These are phyloP conservation scores for Diaporthe sp. DNA, from an alignment of 2,329 filamentous ascomycete species.

Conservation along the genomic window DNA sequence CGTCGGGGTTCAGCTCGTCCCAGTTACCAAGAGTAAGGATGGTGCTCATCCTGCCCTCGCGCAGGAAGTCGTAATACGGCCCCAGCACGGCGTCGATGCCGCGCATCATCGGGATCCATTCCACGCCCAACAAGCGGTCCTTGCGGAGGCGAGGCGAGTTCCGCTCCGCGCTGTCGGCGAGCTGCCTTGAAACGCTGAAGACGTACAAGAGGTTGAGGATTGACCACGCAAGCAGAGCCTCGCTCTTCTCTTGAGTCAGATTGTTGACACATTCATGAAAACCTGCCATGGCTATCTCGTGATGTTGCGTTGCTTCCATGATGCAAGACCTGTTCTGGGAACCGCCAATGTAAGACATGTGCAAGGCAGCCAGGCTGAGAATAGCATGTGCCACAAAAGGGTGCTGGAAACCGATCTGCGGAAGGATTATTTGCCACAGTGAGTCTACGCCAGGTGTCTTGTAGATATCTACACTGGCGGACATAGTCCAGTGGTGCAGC, in stretches of 20 bases:
- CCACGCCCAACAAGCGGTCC: background rate
- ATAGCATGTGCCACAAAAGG: background rate
- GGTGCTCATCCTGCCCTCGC: background rate
- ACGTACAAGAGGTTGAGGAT: conserved; percentile 3
- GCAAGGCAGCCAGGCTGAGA: background rate
- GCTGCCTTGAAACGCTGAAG: background rate
- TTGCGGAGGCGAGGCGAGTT: conserved; percentile 12
- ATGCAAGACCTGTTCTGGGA: background rate
- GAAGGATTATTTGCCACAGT: background rate
- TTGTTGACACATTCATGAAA: conserved; percentile 1
- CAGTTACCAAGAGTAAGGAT: background rate
- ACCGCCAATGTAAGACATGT: background rate
- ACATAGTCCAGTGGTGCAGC: background rate
- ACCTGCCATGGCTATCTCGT: background rate
- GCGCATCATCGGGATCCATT: conserved; percentile 14
- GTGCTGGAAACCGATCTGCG: conserved; percentile 2
- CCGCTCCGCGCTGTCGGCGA: background rate
- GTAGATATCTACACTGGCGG: background rate
- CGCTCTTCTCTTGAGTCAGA: background rate
- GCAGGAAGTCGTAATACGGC: background rate
- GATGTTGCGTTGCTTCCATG: conserved; percentile 2
- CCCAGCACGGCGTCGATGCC: conserved; percentile 1
- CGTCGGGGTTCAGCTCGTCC: background rate
- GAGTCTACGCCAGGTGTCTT: background rate
- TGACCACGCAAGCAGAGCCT: background rate